Evolutionary conservation across 768 basidiomycete genomes (phyloP).

Genomic region (Pseudohyphozyma bogoriensis): DNA sequence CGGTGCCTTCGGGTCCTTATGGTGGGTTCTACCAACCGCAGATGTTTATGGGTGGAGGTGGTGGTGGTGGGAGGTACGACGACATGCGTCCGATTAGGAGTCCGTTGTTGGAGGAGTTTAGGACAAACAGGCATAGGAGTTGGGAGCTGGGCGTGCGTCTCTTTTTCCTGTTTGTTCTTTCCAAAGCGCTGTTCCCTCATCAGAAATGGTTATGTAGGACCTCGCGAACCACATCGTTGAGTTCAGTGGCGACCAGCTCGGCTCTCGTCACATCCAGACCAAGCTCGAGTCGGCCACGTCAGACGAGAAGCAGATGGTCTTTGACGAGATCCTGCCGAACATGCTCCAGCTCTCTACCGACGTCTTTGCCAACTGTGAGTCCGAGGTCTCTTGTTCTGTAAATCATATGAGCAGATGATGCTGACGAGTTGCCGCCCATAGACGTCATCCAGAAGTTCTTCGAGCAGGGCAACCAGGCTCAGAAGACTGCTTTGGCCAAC

Average conservation of each 20-base stretch:
- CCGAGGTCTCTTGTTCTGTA: conserved; percentile 32
- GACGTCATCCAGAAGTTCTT: conserved; percentile 86
- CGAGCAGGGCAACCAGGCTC: conserved; percentile 67
- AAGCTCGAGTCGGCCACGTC: conserved; percentile 64
- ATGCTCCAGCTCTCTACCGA: conserved; percentile 71
- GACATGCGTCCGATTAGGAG: conserved; percentile 47
- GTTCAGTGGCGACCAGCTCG: conserved; percentile 88
- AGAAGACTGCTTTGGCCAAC: conserved; percentile 58
- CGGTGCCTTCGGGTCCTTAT: background rate
- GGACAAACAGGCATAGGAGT: conserved; percentile 61
- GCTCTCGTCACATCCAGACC: conserved; percentile 95
- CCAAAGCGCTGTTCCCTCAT: conserved; percentile 11
- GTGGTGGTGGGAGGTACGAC: background rate
- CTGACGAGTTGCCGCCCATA: conserved; percentile 34
- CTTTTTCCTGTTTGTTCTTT: background rate
- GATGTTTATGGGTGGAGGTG: background rate
- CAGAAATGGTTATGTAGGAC: conserved; percentile 48
- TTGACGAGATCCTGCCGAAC: conserved; percentile 78
- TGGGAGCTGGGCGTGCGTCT: conserved; percentile 70
- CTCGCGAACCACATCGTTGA: conserved; percentile 76
- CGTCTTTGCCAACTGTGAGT: conserved; percentile 91
- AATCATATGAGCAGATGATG: background rate
- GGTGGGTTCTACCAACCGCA: background rate
- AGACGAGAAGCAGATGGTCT: conserved; percentile 68
- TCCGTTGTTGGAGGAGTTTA: conserved; percentile 71